Base-by-base conservation (phyloP, 352 stramenopile genomes). In the Phytophthora megakarya region DNA sequence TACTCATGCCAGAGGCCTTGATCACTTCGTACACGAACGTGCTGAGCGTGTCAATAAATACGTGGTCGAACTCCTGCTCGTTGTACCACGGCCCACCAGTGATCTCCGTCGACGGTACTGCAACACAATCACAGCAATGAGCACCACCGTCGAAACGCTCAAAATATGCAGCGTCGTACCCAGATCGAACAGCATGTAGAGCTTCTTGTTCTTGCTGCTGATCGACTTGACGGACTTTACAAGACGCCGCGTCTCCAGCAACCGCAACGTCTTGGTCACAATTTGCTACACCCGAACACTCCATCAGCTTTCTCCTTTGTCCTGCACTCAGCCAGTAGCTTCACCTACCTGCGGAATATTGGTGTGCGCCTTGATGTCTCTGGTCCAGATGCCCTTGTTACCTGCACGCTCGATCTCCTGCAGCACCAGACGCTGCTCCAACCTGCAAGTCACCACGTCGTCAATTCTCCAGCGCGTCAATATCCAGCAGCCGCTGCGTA, bases 221-320 rank as follows among this genome's bases (percentile, higher is more conserved):
- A 99, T 98, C 9, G 95, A 98, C 75, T 99, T 99, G 74, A 99
- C 96, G 50, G 96, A 96, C 84, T 99, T 99, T 79, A 99, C 97
- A 5, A 99, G 79, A 65, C 92, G 87, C 11, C 97, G 90, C 52
- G 86, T 92, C 74, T 99, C 97, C 23, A 99, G 75, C 67, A 97
- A 76, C 67, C 98, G 98, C 72, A 99, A 93, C 59, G 97, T 98
- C 76, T 99, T 99, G 39, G 90, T 99, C 52, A 99, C 84, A 58
- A 97, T 97, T 72, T 98, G 90, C 87, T 97, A 75, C 39, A 48
- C 10, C n/a, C 9, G 12, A 56, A 45, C 4, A 52, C 5, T 19
- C 37, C 8, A 15, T 67, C 32, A 78, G 51, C 23, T 9, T 42
- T 15, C 21, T 25, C n/a, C n/a, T 19, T 28, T 33, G 45, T 21